These are phyloP conservation scores for Saccharomycopsis fibuligera DNA, from an alignment of 805 yeast species.

Conservation along the genomic window DNA sequence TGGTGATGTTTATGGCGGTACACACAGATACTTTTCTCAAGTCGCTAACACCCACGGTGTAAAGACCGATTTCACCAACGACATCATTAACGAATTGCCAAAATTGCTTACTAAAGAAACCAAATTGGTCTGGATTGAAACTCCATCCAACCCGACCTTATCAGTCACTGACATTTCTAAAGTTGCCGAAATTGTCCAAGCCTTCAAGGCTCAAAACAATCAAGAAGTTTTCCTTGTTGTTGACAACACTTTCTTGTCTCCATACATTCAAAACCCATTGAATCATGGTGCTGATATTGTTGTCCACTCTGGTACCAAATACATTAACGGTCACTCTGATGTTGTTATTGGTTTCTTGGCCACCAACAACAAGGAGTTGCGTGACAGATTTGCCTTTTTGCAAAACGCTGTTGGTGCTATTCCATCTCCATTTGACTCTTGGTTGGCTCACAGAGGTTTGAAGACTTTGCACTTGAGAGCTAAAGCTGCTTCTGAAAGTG, in stretches of 20 bases:
- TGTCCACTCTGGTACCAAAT: slow-evolving; percentile 84
- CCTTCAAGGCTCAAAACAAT: slow-evolving; percentile 31
- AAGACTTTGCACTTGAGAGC: slow-evolving; percentile 81
- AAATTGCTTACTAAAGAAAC: slow-evolving; percentile 54
- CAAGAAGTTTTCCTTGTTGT: slow-evolving; percentile 61
- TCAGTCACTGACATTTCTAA: slow-evolving; percentile 66
- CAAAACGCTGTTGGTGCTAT: slow-evolving; percentile 87
- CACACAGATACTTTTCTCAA: slow-evolving; percentile 83
- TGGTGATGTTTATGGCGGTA: slow-evolving; percentile 88
- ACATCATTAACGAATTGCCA: slow-evolving; percentile 55
- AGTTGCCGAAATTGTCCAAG: slow-evolving; percentile 50
- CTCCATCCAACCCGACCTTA: slow-evolving; percentile 85
- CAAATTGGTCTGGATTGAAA: slow-evolving; percentile 77
- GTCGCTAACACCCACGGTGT: slow-evolving; percentile 80
- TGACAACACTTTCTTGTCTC: slow-evolving; percentile 85
- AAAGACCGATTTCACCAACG: slow-evolving; percentile 57
- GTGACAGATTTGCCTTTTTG: slow-evolving; percentile 63
- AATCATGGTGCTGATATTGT: slow-evolving; percentile 80
- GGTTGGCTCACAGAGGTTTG: slow-evolving; percentile 90
- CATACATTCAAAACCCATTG: slow-evolving; percentile 82
- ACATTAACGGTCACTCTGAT: slow-evolving; percentile 88
- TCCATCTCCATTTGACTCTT: slow-evolving; percentile 85
- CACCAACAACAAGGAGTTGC: slow-evolving; percentile 53
- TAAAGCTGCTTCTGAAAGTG: slow-evolving; percentile 59
- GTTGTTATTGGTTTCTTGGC: slow-evolving; percentile 83